Evolutionary conservation across 768 basidiomycete genomes (phyloP).

Genomic region (Tricholoma sp.): DNA sequence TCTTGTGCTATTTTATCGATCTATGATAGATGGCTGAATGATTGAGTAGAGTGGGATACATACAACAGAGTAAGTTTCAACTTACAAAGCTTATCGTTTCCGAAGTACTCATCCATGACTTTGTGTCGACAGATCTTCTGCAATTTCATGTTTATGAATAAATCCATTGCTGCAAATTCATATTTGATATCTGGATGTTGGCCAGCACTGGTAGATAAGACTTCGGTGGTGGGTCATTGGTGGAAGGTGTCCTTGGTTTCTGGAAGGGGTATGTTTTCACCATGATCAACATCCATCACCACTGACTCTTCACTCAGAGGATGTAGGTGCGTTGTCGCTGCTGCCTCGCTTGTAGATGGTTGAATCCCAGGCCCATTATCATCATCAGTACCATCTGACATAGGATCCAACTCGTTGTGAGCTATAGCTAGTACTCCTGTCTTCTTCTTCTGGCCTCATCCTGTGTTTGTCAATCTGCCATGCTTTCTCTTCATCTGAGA

Average conservation of each 20-base stretch:
- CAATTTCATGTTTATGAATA: background rate
- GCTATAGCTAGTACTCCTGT: background rate
- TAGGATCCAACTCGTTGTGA: background rate
- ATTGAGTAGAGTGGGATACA: no score
- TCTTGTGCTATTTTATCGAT: no score
- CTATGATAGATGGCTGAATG: no score
- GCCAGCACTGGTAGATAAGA: background rate
- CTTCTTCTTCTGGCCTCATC: background rate
- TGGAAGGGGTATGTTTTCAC: background rate
- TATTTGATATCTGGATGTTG: background rate
- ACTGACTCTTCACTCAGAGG: background rate
- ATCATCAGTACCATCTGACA: background rate
- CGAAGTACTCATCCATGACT: background rate
- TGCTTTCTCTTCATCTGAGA: background rate
- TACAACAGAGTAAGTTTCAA: no score
- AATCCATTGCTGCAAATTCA: background rate
- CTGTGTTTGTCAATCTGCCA: background rate
- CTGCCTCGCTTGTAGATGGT: background rate
- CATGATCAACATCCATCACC: background rate
- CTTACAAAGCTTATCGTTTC: background rate
- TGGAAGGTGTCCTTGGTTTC: background rate
- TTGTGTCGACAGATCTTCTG: background rate
- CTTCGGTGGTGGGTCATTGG: background rate
- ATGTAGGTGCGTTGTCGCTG: background rate
- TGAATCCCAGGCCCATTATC: background rate